Evolutionary conservation across 2,329 filamentous ascomycete species (phyloP).

Genomic region (Colletotrichum endophyticum): DNA sequence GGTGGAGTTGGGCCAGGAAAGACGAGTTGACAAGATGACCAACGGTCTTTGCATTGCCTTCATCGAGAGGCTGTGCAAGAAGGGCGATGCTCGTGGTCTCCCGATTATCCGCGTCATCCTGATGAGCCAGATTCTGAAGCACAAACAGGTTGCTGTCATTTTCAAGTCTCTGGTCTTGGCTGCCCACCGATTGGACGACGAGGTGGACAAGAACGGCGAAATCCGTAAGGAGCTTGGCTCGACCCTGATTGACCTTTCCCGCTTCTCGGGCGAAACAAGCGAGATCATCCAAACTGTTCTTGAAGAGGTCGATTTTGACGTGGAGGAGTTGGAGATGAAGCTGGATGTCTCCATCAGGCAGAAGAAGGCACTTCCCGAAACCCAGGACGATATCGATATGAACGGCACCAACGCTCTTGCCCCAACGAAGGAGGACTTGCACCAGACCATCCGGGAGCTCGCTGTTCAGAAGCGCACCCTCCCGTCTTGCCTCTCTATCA

Average conservation of each 20-base stretch:
- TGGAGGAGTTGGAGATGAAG: conserved; percentile 76
- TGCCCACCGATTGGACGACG: conserved; percentile 61
- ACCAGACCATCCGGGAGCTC: conserved; percentile 42
- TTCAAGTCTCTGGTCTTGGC: conserved; percentile 69
- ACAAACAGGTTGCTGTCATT: conserved; percentile 67
- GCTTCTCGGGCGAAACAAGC: conserved; percentile 61
- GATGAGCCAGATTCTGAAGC: conserved; percentile 62
- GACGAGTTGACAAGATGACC: conserved; percentile 72
- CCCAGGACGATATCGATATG: conserved; percentile 57
- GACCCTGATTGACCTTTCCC: conserved; percentile 69
- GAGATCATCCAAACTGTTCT: conserved; percentile 72
- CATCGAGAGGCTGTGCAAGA: conserved; percentile 65
- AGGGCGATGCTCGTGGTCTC: conserved; percentile 61
- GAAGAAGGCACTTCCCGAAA: conserved; percentile 52
- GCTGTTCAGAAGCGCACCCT: conserved; percentile 40
- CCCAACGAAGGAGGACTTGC: conserved; percentile 39
- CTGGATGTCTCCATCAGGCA: conserved; percentile 73
- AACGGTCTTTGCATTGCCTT: conserved; percentile 74
- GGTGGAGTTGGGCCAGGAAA: conserved; percentile 65
- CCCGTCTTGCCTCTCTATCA: conserved; percentile 57
- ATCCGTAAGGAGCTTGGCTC: conserved; percentile 69
- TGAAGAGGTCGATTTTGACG: conserved; percentile 70
- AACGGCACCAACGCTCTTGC: conserved; percentile 36
- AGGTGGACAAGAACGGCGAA: conserved; percentile 57
- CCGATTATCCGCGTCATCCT: conserved; percentile 67